A percentile compares a stretch with the other conserved stretches of the same genome.
Conservation (phyloP, 768 basidiomycete species). For the Tylopilus sp. region DNA sequence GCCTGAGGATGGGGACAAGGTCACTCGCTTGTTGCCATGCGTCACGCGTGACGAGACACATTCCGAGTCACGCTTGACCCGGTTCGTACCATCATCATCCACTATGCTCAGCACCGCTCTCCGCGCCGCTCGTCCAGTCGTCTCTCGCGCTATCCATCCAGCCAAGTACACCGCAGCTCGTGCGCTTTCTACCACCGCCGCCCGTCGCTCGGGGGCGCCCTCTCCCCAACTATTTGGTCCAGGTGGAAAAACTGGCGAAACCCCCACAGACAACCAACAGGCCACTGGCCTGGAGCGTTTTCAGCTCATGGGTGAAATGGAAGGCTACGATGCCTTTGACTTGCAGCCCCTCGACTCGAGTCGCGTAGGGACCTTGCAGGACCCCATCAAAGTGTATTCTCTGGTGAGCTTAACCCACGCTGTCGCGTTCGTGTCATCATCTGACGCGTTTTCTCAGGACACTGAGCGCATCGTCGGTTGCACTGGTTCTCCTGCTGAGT, state of each 20-base stretch:
- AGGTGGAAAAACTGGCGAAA: slow-evolving; percentile 68
- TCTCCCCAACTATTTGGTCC: slow-evolving; percentile 67
- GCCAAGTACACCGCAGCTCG: slow-evolving; percentile 38
- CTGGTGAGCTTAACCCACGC: slow-evolving; percentile 50
- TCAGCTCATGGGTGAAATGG: slow-evolving; percentile 83
- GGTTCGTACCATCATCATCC: slow-evolving; percentile 23
- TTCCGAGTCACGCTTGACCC: slow-evolving; percentile 27
- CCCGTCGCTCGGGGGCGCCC: slow-evolving; percentile 54
- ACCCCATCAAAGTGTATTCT: slow-evolving; percentile 86
- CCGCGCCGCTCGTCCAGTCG: slow-evolving; percentile 28
- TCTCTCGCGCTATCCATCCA: slow-evolving; percentile 17
- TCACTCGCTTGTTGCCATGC: too few relatives aligned
- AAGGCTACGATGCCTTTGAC: slow-evolving; percentile 90
- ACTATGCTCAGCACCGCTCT: slow-evolving; percentile 27
- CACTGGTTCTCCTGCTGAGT: slow-evolving; percentile 92
- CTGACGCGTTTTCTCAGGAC: slow-evolving; percentile 46
- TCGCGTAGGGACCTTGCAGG: slow-evolving; percentile 79
- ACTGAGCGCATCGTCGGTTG: slow-evolving; percentile 86
- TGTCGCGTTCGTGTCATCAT: neutral
- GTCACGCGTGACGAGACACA: slow-evolving; percentile 24
- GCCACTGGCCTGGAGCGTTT: slow-evolving; percentile 96
- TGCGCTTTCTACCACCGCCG: slow-evolving; percentile 55
- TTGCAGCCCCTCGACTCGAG: slow-evolving; percentile 78
- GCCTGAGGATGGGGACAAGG: too few relatives aligned
- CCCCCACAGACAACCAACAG: slow-evolving; percentile 85